Percentiles rank a stretch among this genome's conserved stretches.
Evolutionary conservation across 768 basidiomycete species (phyloP).

Genomic region (Boletus tylopilopsis): DNA sequence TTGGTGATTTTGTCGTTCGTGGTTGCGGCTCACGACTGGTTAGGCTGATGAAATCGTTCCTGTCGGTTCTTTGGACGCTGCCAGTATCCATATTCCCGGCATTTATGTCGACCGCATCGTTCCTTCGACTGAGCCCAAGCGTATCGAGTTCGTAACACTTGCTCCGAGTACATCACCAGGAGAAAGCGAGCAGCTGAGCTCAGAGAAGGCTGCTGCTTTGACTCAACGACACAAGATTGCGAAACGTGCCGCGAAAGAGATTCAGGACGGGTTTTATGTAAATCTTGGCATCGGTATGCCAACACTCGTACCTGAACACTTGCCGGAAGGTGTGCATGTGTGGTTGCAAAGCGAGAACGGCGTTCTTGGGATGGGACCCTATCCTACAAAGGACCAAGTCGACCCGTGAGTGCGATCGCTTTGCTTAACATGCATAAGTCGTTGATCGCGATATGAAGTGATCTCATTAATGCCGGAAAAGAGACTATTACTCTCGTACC

Average conservation of each 20-base stretch:
- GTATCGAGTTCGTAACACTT: slow-evolving; percentile 72
- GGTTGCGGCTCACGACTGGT: not conserved
- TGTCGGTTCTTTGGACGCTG: slow-evolving; percentile 73
- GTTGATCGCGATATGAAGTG: slow-evolving; percentile 40
- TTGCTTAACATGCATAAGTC: not conserved
- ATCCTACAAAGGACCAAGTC: slow-evolving; percentile 73
- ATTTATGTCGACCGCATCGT: slow-evolving; percentile 91
- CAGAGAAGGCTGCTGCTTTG: slow-evolving; percentile 51
- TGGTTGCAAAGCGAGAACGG: slow-evolving; percentile 93
- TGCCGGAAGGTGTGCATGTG: slow-evolving; percentile 71
- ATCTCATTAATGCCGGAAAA: slow-evolving; percentile 93
- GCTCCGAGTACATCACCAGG: slow-evolving; percentile 43
- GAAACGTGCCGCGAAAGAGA: slow-evolving; percentile 82
- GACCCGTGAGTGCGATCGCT: slow-evolving; percentile 60
- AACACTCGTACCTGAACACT: slow-evolving; percentile 78
- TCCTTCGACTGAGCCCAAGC: slow-evolving; percentile 67
- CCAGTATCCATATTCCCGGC: slow-evolving; percentile 77
- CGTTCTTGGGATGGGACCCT: slow-evolving; percentile 87
- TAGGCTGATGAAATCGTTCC: slow-evolving; percentile 91
- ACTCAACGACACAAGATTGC: slow-evolving; percentile 73
- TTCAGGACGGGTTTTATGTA: slow-evolving; percentile 84
- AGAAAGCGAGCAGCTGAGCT: slow-evolving; percentile 30
- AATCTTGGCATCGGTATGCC: slow-evolving; percentile 93
- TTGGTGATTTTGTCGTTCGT: slow-evolving; percentile 2
- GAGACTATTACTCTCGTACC: slow-evolving; percentile 91